These are phyloP conservation scores for Candida neerlandica DNA, from an alignment of 1,139 yeast species.

Conservation along the genomic window DNA sequence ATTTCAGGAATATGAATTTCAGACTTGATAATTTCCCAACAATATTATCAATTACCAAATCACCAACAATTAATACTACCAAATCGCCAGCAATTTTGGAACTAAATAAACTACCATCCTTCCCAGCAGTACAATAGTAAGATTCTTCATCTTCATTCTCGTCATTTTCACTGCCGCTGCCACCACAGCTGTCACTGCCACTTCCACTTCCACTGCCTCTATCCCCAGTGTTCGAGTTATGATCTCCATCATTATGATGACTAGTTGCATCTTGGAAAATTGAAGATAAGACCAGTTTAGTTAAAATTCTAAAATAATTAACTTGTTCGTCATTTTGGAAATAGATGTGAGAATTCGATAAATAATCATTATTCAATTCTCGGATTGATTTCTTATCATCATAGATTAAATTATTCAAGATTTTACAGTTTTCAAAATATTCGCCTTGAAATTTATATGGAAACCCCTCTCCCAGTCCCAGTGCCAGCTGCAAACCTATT, in stretches of 20 bases:
- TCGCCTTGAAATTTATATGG: constrained; percentile 21
- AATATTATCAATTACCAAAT: constrained; percentile 35
- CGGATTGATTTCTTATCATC: constrained; percentile 2
- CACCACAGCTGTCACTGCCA: neutral
- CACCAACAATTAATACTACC: constrained; percentile 32
- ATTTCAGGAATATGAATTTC: constrained; percentile 27
- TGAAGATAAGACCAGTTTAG: constrained; percentile 23
- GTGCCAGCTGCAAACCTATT: too few species aligned
- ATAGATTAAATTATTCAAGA: constrained; percentile 15
- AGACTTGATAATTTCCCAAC: constrained; percentile 34
- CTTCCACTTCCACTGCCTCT: too few species aligned
- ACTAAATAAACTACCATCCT: constrained; percentile 18
- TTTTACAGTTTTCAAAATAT: constrained; percentile 7
- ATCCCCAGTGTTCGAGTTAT: too few species aligned
- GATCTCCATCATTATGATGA: neutral
- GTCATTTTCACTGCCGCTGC: constrained; percentile 1
- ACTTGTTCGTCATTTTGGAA: constrained; percentile 16
- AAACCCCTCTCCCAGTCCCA: constrained; percentile 6
- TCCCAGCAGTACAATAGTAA: too few species aligned
- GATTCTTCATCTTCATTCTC: constrained; percentile 22
- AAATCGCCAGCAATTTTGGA: constrained; percentile 36
- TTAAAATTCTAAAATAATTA: constrained; percentile 30
- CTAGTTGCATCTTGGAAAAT: neutral
- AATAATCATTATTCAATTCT: constrained; percentile 18
- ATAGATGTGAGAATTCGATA: constrained; percentile 21